These are phyloP conservation scores for Linnemannia zychae DNA, from an alignment of 192 early-diverging fungal species.

Conservation along the genomic window DNA sequence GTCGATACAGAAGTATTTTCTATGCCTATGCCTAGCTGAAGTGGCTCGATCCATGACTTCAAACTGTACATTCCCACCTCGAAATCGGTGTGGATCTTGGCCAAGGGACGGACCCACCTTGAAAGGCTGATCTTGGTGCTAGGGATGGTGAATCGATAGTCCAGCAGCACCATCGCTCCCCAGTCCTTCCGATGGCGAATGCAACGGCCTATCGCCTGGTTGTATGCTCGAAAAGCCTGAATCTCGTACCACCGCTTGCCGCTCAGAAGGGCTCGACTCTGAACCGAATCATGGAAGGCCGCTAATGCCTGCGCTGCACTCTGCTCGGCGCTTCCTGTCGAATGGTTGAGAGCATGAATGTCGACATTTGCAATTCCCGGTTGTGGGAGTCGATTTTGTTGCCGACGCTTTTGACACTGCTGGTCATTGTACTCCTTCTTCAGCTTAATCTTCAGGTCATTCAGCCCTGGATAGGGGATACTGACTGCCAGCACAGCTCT, in stretches of 20 bases:
- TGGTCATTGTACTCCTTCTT: constrained; percentile 58
- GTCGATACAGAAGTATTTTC: not conserved
- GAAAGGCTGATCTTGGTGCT: constrained; percentile 69
- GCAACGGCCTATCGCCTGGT: constrained; percentile 70
- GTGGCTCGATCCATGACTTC: constrained; percentile 18
- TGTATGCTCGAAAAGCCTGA: constrained; percentile 74
- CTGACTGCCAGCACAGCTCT: constrained; percentile 76
- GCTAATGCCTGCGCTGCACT: not conserved
- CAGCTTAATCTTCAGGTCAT: constrained; percentile 69
- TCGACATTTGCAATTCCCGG: constrained; percentile 3
- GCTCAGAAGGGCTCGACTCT: constrained; percentile 28
- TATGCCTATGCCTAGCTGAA: not conserved
- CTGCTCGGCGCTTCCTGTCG: not conserved
- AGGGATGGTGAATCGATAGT: constrained; percentile 64
- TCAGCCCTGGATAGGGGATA: constrained; percentile 68
- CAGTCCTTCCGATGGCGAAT: constrained; percentile 73
- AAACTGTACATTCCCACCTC: constrained; percentile 37
- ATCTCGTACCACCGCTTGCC: constrained; percentile 74
- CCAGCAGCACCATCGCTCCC: constrained; percentile 75
- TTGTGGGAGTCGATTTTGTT: not conserved
- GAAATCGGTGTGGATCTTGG: constrained; percentile 44
- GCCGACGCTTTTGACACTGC: not conserved
- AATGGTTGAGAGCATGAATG: constrained; percentile 31
- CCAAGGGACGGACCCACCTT: constrained; percentile 72
- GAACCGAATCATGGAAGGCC: not conserved